phyloP scores from a whole-genome alignment of 2,329 filamentous ascomycete species.

The Aaosphaeria arxii region DNA sequence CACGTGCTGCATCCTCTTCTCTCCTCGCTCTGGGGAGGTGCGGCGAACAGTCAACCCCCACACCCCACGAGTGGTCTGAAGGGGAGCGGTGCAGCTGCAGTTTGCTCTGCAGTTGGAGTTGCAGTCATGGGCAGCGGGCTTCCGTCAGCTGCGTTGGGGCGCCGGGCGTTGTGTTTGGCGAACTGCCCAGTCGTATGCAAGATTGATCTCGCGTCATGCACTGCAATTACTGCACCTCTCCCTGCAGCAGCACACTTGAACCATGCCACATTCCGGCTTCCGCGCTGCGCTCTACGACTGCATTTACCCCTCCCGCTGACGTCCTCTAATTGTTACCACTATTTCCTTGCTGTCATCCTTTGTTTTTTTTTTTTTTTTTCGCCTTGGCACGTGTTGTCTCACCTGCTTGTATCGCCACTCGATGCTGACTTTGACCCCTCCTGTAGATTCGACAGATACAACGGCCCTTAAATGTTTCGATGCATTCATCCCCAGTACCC shows the following conservation, averaged over 20 bases:
- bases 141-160: too few species aligned
- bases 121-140: too few species aligned
- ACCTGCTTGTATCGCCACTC: background rate
- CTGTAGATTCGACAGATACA: conserved; percentile 31
- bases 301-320: background rate
- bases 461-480: conserved; percentile 19
- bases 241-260: conserved; percentile 1
- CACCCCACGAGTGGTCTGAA: background rate
- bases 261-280: conserved; percentile 1
- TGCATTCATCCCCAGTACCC: too few species aligned
- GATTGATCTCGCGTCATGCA: conserved; percentile 6
- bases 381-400: background rate
- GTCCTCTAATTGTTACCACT: background rate
- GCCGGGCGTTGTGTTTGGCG: too few species aligned
- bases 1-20: background rate
- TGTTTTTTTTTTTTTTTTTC: background rate
- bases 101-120: too few species aligned
- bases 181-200: conserved; percentile 3
- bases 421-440: conserved; percentile 8
- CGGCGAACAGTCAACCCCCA: background rate
- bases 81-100: too few species aligned
- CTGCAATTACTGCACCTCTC: background rate
- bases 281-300: background rate
- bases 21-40: background rate
- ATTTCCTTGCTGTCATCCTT: background rate